Evolutionary conservation across 768 basidiomycete genomes (phyloP).

Genomic region (Naematelia aurantialba): DNA sequence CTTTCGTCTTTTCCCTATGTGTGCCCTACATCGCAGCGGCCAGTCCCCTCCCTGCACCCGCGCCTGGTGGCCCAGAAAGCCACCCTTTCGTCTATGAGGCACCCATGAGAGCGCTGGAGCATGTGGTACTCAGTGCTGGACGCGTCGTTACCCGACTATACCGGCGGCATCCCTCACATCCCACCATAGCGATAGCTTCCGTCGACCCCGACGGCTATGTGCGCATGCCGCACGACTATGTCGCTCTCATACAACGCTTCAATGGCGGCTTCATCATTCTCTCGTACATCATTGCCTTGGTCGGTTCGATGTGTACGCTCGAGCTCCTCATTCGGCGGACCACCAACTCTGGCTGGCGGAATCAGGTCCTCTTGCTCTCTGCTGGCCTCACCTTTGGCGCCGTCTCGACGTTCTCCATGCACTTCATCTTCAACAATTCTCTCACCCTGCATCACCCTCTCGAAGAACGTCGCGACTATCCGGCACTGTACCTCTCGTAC

Average conservation of each 20-base stretch:
- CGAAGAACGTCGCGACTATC: not conserved
- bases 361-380: constrained; percentile 41
- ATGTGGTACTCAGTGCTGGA: not conserved
- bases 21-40: constrained; percentile 27
- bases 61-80: not conserved
- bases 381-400: constrained; percentile 49
- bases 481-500: constrained; percentile 34
- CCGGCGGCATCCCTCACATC: not conserved
- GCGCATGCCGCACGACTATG: constrained; percentile 30
- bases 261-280: constrained; percentile 47
- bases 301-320: constrained; percentile 49
- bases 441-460: constrained; percentile 43
- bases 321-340: constrained; percentile 50
- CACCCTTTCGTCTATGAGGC: not conserved
- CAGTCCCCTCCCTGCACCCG: constrained; percentile 13
- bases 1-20: constrained; percentile 24
- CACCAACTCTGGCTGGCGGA: constrained; percentile 46
- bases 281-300: constrained; percentile 44
- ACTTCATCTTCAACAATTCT: constrained; percentile 51
- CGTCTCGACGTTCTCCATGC: constrained; percentile 51
- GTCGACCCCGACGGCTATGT: not conserved
- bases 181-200: constrained; percentile 2
- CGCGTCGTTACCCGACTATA: not conserved
- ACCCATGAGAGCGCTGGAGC: not conserved
- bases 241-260: constrained; percentile 40